These are phyloP conservation scores for Amanita subjunquillea DNA, from an alignment of 768 basidiomycete genomes.

Conservation along the genomic window DNA sequence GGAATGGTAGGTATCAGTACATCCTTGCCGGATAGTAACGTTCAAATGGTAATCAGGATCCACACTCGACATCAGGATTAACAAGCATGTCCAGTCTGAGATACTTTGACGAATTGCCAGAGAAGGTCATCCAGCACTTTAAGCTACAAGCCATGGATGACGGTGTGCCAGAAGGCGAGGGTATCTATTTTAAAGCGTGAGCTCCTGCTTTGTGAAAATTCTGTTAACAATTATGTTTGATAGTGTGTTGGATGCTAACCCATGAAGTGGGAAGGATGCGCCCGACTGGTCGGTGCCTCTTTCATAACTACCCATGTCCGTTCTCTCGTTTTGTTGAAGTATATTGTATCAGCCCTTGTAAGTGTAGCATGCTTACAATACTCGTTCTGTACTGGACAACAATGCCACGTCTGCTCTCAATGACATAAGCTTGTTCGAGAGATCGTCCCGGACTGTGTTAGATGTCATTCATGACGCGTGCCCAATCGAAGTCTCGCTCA, in stretches of 20 bases:
- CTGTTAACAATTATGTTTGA: neutral
- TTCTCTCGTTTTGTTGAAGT: neutral
- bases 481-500: too few relatives aligned
- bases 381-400: too few relatives aligned
- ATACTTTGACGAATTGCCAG: conserved; percentile 1
- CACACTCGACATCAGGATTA: neutral
- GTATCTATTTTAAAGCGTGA: conserved; percentile 4
- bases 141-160: conserved; percentile 2
- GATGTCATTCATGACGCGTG: too few relatives aligned
- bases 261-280: neutral
- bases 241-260: conserved; percentile 2
- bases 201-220: neutral
- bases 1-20: conserved; percentile 2
- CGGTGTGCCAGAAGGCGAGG: conserved; percentile 2
- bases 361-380: too few relatives aligned
- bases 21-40: neutral
- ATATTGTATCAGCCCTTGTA: too few relatives aligned
- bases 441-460: too few relatives aligned
- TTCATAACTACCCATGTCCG: too few relatives aligned
- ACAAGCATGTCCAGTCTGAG: neutral
- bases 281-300: too few relatives aligned
- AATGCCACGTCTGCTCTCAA: too few relatives aligned
- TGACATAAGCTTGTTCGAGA: too few relatives aligned
- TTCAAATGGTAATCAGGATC: neutral
- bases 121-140: conserved; percentile 1